Percentiles rank a stretch among this genome's conserved stretches.
phyloP scores from a whole-genome alignment of 78 protist genomes.

The Dictyostelium citrinum region DNA sequence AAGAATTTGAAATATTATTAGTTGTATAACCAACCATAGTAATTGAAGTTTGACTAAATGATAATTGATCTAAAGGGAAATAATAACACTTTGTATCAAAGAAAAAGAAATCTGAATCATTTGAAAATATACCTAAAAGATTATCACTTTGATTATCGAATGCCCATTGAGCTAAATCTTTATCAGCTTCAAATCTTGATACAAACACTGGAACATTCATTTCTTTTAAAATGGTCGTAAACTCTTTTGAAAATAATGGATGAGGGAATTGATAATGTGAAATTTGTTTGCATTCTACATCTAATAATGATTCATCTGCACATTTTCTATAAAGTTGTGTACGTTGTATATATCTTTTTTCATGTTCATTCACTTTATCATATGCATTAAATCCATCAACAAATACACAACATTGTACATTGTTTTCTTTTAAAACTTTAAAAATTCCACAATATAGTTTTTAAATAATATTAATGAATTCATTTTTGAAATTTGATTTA shows the following conservation, averaged over 20 bases:
- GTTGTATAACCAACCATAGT: neutral
- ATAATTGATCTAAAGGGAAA: neutral
- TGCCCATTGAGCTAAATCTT: slow-evolving; percentile 2
- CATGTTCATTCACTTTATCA: neutral
- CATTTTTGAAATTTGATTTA: neutral
- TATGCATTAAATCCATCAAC: neutral
- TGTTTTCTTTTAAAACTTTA: neutral
- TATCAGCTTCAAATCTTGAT: slow-evolving; percentile 1
- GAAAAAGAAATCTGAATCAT: neutral
- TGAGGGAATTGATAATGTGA: neutral
- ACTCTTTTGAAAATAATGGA: neutral
- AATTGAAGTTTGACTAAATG: neutral
- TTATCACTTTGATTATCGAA: neutral
- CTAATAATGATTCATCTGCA: neutral
- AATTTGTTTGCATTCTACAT: neutral
- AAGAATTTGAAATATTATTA: neutral
- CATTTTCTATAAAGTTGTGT: too few species aligned
- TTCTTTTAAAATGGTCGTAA: neutral
- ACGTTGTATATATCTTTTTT: neutral
- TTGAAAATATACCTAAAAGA: neutral
- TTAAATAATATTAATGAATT: neutral
- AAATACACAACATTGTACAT: neutral
- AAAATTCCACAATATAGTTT: neutral
- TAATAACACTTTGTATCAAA: neutral
- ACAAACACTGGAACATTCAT: neutral